A percentile compares a stretch with the other conserved stretches of the same genome.
Evolutionary conservation across 2,329 filamentous ascomycete species (phyloP).

Genomic region (Diplodia seriata): DNA sequence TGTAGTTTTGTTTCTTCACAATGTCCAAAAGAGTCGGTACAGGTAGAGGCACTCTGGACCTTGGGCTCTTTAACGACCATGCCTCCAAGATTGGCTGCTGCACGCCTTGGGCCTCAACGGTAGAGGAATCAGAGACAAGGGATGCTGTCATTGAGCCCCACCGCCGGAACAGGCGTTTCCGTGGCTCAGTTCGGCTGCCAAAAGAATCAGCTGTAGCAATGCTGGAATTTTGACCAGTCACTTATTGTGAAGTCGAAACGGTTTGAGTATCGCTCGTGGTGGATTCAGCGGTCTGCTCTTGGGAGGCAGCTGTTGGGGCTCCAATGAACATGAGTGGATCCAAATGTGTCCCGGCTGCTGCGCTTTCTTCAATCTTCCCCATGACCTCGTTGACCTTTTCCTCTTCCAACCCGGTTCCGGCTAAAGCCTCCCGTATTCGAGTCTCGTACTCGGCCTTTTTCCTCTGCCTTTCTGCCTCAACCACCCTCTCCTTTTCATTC

Average conservation of each 20-base stretch:
- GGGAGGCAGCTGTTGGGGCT: background rate
- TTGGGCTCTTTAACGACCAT: background rate
- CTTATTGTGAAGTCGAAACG: background rate
- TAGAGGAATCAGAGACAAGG: background rate
- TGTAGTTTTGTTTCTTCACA: constrained; percentile 4
- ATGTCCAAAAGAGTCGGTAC: background rate
- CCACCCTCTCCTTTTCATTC: background rate
- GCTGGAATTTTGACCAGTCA: background rate
- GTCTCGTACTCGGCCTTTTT: background rate
- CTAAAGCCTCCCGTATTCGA: background rate
- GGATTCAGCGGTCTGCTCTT: background rate
- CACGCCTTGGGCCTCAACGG: background rate
- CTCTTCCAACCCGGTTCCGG: background rate
- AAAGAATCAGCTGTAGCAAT: background rate
- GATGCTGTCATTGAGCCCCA: background rate
- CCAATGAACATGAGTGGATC: background rate
- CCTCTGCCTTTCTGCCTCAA: background rate
- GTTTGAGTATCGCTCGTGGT: background rate
- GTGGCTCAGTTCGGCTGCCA: background rate
- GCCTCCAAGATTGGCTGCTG: background rate
- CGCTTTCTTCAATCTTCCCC: background rate
- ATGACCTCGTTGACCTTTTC: constrained; percentile 1
- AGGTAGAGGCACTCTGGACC: constrained; percentile 5
- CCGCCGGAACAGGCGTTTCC: background rate
- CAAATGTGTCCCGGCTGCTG: background rate